Evolutionary conservation across 2,329 filamentous ascomycete species (phyloP).

Genomic region (Davidsoniella eucalypti): DNA sequence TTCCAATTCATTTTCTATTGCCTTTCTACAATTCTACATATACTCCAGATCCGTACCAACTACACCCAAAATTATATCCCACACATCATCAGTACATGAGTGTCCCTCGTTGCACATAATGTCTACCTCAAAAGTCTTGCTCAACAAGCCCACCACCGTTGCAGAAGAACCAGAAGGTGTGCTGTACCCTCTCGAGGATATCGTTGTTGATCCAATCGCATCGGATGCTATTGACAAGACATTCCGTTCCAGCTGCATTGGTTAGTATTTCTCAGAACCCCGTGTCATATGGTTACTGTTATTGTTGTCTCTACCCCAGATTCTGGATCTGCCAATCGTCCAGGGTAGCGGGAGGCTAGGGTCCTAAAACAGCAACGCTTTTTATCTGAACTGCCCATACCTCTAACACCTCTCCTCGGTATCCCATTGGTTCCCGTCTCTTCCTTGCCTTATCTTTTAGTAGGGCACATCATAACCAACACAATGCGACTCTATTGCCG

Average conservation of each 20-base stretch:
- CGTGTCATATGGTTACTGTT: not conserved
- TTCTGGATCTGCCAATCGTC: not conserved
- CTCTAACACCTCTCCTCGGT: no score
- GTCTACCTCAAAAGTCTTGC: conserved; percentile 16
- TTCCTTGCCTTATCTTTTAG: no score
- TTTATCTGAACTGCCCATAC: not conserved
- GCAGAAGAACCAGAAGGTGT: conserved; percentile 14
- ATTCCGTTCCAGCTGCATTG: conserved; percentile 44
- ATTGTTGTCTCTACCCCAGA: conserved; percentile 1
- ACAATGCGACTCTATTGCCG: no score
- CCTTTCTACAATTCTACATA: no score
- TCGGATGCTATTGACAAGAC: conserved; percentile 42
- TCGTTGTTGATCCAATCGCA: conserved; percentile 31
- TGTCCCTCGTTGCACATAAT: not conserved
- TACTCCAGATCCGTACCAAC: no score
- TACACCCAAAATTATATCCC: no score
- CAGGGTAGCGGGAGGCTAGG: no score
- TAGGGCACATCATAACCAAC: no score
- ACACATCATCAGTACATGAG: no score
- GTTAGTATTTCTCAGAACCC: conserved; percentile 21
- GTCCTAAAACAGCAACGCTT: not conserved
- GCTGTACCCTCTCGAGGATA: conserved; percentile 39
- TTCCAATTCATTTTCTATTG: no score
- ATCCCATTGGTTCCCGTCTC: no score
- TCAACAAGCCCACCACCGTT: conserved; percentile 11